These are phyloP conservation scores for Corynascus novoguineensis DNA, from an alignment of 495 filamentous ascomycete species.

Conservation along the genomic window DNA sequence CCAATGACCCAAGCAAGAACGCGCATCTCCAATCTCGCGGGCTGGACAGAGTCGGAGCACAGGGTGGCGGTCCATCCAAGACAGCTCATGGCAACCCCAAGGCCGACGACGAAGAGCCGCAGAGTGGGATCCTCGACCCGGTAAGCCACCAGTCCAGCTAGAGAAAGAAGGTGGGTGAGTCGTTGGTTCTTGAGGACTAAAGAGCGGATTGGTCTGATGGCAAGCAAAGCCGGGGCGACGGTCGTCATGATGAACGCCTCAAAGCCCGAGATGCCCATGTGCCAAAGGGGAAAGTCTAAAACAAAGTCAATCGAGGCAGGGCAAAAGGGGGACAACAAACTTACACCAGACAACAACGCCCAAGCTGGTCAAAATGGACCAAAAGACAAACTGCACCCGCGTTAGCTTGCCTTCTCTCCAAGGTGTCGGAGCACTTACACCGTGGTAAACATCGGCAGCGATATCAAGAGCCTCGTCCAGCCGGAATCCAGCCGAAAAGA, in stretches of 20 bases:
- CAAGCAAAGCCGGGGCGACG: slow-evolving; percentile 77
- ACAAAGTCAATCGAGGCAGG: neutral
- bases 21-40: slow-evolving; percentile 69
- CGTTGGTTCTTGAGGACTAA: slow-evolving; percentile 63
- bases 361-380: slow-evolving; percentile 86
- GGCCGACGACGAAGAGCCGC: slow-evolving; percentile 74
- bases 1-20: slow-evolving; percentile 77
- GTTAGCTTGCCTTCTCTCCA: slow-evolving; percentile 1
- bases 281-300: slow-evolving; percentile 93
- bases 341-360: slow-evolving; percentile 90
- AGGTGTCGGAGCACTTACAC: slow-evolving; percentile 49
- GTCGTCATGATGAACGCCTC: slow-evolving; percentile 82
- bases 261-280: slow-evolving; percentile 98
- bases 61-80: slow-evolving; percentile 77
- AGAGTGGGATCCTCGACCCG: slow-evolving; percentile 64
- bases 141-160: slow-evolving; percentile 76
- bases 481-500: slow-evolving; percentile 68
- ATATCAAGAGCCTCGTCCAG: slow-evolving; percentile 73
- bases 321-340: slow-evolving; percentile 24
- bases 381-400: slow-evolving; percentile 77
- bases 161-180: slow-evolving; percentile 64
- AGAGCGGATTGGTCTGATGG: slow-evolving; percentile 60
- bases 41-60: slow-evolving; percentile 70
- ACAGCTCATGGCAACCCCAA: slow-evolving; percentile 71
- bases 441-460: slow-evolving; percentile 85